Evolutionary conservation across 1,284 basidiomycete genomes (phyloP).

Genomic region (Phlebopus sp.): DNA sequence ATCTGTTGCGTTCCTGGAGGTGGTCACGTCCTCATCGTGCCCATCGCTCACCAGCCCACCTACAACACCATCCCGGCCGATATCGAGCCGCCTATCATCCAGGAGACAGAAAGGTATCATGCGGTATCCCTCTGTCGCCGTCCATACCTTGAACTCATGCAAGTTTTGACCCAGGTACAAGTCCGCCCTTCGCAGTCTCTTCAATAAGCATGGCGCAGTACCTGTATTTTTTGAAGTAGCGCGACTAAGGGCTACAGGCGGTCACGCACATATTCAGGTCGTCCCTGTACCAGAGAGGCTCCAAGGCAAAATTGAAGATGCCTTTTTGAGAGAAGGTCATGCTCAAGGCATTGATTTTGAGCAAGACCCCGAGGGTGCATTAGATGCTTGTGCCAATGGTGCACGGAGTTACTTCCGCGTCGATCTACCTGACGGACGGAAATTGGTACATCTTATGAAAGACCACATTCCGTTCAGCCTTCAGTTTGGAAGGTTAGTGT

Average conservation of each 20-base stretch:
- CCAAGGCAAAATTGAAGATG: conserved; percentile 60
- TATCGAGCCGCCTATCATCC: conserved; percentile 68
- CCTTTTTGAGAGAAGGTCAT: conserved; percentile 69
- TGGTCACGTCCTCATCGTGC: conserved; percentile 89
- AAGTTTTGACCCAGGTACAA: conserved; percentile 65
- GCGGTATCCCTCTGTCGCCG: neutral
- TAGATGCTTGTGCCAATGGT: conserved; percentile 51
- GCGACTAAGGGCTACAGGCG: conserved; percentile 79
- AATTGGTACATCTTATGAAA: conserved; percentile 82
- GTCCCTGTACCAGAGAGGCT: conserved; percentile 75
- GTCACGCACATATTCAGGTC: conserved; percentile 89
- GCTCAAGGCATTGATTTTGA: conserved; percentile 65
- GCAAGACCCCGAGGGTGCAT: conserved; percentile 60
- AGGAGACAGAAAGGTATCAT: conserved; percentile 70
- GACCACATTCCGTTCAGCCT: conserved; percentile 78
- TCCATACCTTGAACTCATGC: neutral
- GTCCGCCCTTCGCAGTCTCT: conserved; percentile 67
- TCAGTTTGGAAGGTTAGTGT: conserved; percentile 85
- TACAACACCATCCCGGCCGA: conserved; percentile 71
- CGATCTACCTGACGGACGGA: conserved; percentile 83
- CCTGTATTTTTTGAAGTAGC: conserved; percentile 89
- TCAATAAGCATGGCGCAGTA: conserved; percentile 64
- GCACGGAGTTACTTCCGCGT: conserved; percentile 83
- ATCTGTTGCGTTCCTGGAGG: conserved; percentile 76
- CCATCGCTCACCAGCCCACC: conserved; percentile 70